These are phyloP conservation scores for Croton setiger DNA, from an alignment of 441 rosid species.

Conservation along the genomic window DNA sequence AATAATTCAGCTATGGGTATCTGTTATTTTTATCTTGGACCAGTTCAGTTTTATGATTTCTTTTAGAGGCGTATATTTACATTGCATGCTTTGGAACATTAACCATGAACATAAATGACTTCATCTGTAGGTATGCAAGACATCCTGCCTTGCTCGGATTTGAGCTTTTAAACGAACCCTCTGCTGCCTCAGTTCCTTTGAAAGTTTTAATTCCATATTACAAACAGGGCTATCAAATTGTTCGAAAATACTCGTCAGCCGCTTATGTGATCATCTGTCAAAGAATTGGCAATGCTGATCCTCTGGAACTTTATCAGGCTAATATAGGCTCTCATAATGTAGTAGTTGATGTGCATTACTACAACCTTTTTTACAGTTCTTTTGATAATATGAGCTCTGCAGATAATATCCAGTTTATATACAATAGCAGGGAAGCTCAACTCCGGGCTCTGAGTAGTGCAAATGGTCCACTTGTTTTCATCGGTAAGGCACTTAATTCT, in stretches of 20 bases:
- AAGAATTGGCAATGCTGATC: constrained; percentile 73
- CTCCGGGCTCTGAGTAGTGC: constrained; percentile 45
- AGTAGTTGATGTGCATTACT: constrained; percentile 75
- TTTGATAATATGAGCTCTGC: constrained; percentile 49
- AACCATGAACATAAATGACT: constrained; percentile 4
- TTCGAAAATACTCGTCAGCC: constrained; percentile 47
- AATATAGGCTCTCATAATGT: constrained; percentile 51
- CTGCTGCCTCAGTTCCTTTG: constrained; percentile 48
- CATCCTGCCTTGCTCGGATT: constrained; percentile 66
- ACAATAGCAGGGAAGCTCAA: constrained; percentile 56
- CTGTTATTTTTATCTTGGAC: background rate
- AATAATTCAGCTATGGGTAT: background rate
- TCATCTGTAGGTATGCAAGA: constrained; percentile 43
- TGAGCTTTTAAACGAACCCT: constrained; percentile 73
- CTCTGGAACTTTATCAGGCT: constrained; percentile 61
- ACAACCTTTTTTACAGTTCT: constrained; percentile 62
- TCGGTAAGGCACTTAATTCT: constrained; percentile 38
- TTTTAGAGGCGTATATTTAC: background rate
- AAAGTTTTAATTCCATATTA: constrained; percentile 54
- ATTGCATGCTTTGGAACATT: background rate
- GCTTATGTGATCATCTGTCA: constrained; percentile 70
- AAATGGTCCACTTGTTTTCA: constrained; percentile 59
- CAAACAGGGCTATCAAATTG: constrained; percentile 55
- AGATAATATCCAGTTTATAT: constrained; percentile 56
- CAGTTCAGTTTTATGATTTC: background rate